Base-by-base conservation (phyloP, 495 filamentous ascomycete species). In the Hypoxylon trugodes region DNA sequence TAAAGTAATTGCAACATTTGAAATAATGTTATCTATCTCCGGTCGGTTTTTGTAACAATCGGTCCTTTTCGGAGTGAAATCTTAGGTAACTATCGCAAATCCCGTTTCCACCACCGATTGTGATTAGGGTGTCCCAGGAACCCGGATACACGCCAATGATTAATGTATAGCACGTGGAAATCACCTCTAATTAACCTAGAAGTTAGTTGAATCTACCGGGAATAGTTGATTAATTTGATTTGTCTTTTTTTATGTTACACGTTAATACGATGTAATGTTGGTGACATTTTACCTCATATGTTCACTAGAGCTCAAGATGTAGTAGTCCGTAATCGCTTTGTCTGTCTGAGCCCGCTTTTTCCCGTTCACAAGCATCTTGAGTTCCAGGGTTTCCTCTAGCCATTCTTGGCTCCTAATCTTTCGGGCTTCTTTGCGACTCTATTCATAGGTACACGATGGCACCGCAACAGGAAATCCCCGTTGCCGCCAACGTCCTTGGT, bases 401-500 rank as follows among this genome's bases (percentile, higher is more conserved):
- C 18, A 13, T 1, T 12, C 12, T 46, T 46, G 15, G 42, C 13
- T 35, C 32, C 13, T 12, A 12, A 35, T 35, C 32, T 22, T 19
- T 10, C 13, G 15, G 22, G 12, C 12, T 28, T 10, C 4, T 41
- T 22, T 4, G 4, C 8, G 15, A 25, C 12, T 1, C 47, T 24
- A 13, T 26, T 42, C 21, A 21, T 24, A 8, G 46, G n/a, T n/a
- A n/a, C n/a, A 59, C 22, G 9, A 80, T 80, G 78, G 77, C 78
- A 18, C 77, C 78, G 43, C 78, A 80, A 48, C 70, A 68, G 19
- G 59, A 77, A 18, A 80, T 79, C 30, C 78, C 78, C 1, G 60
- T 78, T 41, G 77, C 80, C 1, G 81, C 81, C 19, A 81, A 79
- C 61, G 71, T 84, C 1, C 66, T 84, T 7, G 81, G 81, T 15